phyloP scores from a whole-genome alignment of 192 early-diverging fungal genomes.

The Helicostylum pulchrum region DNA sequence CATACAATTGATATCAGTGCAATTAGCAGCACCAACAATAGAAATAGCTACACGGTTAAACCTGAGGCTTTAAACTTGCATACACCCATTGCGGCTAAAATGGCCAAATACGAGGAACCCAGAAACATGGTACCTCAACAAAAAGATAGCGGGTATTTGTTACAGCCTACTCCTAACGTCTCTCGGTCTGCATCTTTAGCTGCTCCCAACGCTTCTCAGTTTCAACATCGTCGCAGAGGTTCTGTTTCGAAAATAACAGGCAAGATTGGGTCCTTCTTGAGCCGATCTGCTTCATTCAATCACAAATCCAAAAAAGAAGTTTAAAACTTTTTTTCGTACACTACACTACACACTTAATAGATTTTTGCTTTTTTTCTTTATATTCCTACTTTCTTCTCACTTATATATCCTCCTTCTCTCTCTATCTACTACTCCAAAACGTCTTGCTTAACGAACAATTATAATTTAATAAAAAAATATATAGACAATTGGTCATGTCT shows the following conservation, averaged over 20 bases:
- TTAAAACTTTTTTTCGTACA: too few relatives aligned
- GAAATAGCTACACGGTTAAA: neutral
- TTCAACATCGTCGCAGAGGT: neutral
- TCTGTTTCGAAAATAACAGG: slow-evolving; percentile 9
- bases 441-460: too few relatives aligned
- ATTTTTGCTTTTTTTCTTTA: too few relatives aligned
- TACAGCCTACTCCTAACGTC: neutral
- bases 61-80: neutral
- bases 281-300: slow-evolving; percentile 16
- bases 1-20: slow-evolving; percentile 8
- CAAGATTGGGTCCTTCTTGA: slow-evolving; percentile 18
- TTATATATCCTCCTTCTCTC: too few relatives aligned
- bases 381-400: too few relatives aligned
- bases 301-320: neutral
- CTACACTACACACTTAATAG: too few relatives aligned
- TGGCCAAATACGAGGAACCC: neutral
- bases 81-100: neutral
- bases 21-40: too few relatives aligned
- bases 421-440: too few relatives aligned
- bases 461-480: too few relatives aligned
- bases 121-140: neutral
- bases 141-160: neutral
- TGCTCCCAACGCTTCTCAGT: neutral
- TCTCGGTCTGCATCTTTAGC: neutral
- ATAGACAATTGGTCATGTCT: too few relatives aligned